phyloP scores from a whole-genome alignment of 2,329 filamentous ascomycete genomes.

The Talaromyces sp. region DNA sequence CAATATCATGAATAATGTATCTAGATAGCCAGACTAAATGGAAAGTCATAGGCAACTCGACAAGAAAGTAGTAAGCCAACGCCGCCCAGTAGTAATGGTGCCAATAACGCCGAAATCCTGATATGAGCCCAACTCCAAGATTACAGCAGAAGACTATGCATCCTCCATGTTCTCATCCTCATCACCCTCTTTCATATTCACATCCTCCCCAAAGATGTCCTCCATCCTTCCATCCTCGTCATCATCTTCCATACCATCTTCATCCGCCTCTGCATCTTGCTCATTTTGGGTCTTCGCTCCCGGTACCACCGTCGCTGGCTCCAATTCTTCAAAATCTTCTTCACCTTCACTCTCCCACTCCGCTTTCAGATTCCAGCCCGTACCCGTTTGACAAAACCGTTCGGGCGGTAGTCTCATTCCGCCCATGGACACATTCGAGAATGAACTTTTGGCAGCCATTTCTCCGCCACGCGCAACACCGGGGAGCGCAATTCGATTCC shows the following conservation, averaged over 20 bases:
- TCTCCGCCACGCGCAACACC: conserved; percentile 52
- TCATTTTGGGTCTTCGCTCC: conserved; percentile 24
- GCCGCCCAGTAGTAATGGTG: background rate
- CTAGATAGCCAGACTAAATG: background rate
- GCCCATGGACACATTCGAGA: conserved; percentile 41
- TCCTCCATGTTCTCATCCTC: conserved; percentile 45
- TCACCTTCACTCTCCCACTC: conserved; percentile 58
- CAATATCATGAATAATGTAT: background rate
- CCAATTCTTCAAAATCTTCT: conserved; percentile 32
- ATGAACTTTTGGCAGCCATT: conserved; percentile 23
- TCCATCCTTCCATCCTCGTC: conserved; percentile 49
- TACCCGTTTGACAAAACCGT: conserved; percentile 58
- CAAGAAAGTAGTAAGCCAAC: background rate
- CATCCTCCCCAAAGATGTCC: conserved; percentile 46
- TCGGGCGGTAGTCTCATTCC: conserved; percentile 61
- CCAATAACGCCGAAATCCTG: background rate
- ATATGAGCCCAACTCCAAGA: background rate
- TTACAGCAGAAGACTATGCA: conserved; percentile 26
- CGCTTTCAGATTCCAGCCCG: conserved; percentile 55
- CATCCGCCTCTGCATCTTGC: conserved; percentile 33
- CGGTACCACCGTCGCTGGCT: conserved; percentile 12
- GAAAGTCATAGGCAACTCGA: background rate
- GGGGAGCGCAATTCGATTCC: conserved; percentile 54
- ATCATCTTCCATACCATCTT: conserved; percentile 38
- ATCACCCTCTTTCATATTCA: conserved; percentile 36